Evolutionary conservation across 225 moss, liverwort and hornwort genomes (phyloP).

Genomic region (Pseudisothecium myosuroides): DNA sequence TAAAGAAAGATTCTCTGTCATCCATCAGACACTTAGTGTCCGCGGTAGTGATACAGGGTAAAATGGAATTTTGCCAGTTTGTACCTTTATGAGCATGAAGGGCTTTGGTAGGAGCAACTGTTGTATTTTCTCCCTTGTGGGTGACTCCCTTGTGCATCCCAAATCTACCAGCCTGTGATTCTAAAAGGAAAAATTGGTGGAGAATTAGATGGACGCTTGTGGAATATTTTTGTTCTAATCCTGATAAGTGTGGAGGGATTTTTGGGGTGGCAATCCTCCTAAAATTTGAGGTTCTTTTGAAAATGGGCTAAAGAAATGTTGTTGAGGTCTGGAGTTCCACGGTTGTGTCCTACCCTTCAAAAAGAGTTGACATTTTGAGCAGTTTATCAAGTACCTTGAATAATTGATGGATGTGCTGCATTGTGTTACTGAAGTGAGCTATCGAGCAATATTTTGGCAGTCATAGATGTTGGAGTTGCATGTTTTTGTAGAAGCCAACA

Average conservation of each 20-base stretch:
- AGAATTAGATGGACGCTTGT: background rate
- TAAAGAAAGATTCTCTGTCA: too few species aligned
- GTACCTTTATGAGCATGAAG: background rate
- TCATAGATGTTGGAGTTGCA: background rate
- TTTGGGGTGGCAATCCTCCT: background rate
- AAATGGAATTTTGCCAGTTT: background rate
- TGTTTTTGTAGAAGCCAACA: background rate
- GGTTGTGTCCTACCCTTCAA: too few species aligned
- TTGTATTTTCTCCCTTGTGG: conserved; percentile 52
- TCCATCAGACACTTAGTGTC: too few species aligned
- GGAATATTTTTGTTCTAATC: background rate
- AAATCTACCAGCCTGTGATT: conserved; percentile 19
- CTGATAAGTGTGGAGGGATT: background rate
- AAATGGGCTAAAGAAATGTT: background rate
- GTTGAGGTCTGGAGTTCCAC: background rate
- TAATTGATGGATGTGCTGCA: background rate
- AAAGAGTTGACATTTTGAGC: background rate
- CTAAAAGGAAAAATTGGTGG: background rate
- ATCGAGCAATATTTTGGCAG: background rate
- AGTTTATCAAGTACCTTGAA: background rate
- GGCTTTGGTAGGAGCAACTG: conserved; percentile 29
- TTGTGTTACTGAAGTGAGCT: background rate
- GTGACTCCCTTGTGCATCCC: conserved; percentile 34
- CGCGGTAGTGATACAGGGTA: too few species aligned
- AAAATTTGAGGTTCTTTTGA: background rate